Evolutionary conservation across 495 filamentous ascomycete species (phyloP).

Genomic region (Elasticomyces elasticus): DNA sequence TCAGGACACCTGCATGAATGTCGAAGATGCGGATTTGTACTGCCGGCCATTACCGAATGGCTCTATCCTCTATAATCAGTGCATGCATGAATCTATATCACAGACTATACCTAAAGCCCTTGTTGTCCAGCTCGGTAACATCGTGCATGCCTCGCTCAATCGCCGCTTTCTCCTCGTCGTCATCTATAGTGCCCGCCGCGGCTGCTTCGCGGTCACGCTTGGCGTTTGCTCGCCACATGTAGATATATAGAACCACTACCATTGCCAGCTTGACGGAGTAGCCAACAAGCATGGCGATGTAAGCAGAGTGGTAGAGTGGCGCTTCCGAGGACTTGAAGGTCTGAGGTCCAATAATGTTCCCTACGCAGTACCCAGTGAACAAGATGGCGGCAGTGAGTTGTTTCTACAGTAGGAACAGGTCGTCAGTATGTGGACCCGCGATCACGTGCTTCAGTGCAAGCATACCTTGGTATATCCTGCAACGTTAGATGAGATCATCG

Average conservation of each 20-base stretch:
- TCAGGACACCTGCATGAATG: no score
- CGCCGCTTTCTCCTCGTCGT: slow-evolving; percentile 2
- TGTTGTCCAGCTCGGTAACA: slow-evolving; percentile 48
- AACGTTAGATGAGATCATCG: slow-evolving; percentile 34
- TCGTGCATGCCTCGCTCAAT: slow-evolving; percentile 30
- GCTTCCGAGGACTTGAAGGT: neutral
- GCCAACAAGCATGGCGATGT: slow-evolving; percentile 47
- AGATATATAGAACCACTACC: slow-evolving; percentile 40
- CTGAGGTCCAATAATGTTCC: slow-evolving; percentile 1
- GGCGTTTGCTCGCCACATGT: slow-evolving; percentile 47
- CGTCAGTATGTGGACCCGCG: slow-evolving; percentile 19
- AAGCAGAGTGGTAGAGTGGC: slow-evolving; percentile 30
- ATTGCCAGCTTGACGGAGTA: slow-evolving; percentile 41
- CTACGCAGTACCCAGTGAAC: slow-evolving; percentile 45
- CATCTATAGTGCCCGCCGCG: neutral
- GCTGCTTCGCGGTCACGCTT: slow-evolving; percentile 17
- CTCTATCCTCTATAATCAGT: no score
- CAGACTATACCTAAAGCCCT: slow-evolving; percentile 41
- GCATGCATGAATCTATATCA: no score
- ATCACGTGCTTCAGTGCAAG: neutral
- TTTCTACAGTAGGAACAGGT: slow-evolving; percentile 50
- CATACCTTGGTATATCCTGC: slow-evolving; percentile 28
- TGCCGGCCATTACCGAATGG: no score
- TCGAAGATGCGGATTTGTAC: no score
- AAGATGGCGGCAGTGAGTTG: slow-evolving; percentile 42